Percentiles rank a stretch among this genome's conserved stretches.
phyloP scores from a whole-genome alignment of 2,329 filamentous ascomycete genomes.

The Cercospora janseana region DNA sequence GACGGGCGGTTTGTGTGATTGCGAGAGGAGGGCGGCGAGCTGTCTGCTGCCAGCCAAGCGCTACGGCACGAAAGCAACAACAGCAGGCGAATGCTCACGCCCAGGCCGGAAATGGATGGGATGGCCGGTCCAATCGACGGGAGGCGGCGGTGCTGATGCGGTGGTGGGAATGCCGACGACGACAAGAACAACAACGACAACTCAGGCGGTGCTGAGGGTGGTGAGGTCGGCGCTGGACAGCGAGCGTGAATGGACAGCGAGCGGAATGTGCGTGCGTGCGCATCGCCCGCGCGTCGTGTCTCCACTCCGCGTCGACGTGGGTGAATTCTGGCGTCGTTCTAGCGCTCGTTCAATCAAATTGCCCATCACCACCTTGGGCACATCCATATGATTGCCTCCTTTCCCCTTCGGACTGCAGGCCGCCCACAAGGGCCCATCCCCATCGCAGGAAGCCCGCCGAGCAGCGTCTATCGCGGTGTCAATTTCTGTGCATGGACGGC shows the following conservation, averaged over 20 bases:
- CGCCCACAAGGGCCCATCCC: too few species aligned
- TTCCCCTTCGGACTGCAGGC: too few species aligned
- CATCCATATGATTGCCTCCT: neutral
- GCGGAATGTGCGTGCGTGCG: neutral
- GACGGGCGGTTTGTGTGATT: neutral
- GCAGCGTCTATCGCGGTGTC: too few species aligned
- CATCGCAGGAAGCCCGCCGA: too few species aligned
- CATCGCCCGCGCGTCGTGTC: neutral
- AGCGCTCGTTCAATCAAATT: neutral
- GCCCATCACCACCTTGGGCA: neutral
- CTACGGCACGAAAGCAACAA: neutral
- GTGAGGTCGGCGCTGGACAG: neutral
- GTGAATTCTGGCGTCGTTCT: conserved; percentile 9
- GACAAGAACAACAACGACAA: neutral
- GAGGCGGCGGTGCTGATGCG: too few species aligned
- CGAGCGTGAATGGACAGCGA: neutral
- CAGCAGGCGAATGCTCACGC: neutral
- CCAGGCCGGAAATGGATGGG: neutral
- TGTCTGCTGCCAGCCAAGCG: too few species aligned
- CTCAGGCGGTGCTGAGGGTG: neutral
- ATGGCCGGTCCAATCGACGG: too few species aligned
- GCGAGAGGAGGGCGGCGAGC: neutral
- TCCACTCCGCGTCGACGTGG: conserved; percentile 1
- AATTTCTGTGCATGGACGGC: too few species aligned
- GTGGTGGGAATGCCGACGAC: neutral